A percentile compares a stretch with the other conserved stretches of the same genome.
phyloP scores from a whole-genome alignment of 2,329 filamentous ascomycete genomes.

The Tolypocladium pustulatum region DNA sequence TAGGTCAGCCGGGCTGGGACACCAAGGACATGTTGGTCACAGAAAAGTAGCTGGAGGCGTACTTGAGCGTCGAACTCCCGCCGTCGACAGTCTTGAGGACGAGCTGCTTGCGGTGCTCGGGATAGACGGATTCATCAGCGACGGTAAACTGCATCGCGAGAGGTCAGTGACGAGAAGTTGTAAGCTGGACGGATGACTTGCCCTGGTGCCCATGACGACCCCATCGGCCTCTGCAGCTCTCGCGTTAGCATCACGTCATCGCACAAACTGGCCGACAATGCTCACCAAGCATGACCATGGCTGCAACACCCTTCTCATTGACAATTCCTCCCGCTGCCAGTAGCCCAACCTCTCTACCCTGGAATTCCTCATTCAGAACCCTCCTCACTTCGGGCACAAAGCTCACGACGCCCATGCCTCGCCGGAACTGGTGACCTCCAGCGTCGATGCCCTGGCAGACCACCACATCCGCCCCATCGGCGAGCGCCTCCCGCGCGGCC shows the following conservation, averaged over 20 bases:
- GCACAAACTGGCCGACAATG: neutral
- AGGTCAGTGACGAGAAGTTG: neutral
- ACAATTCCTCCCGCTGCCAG: conserved; percentile 51
- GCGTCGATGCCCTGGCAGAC: conserved; percentile 55
- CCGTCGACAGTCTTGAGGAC: conserved; percentile 32
- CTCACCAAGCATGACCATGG: conserved; percentile 42
- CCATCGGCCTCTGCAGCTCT: conserved; percentile 27
- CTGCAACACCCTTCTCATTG: conserved; percentile 43
- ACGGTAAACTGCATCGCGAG: conserved; percentile 27
- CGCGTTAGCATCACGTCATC: conserved; percentile 2
- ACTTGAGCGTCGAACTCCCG: conserved; percentile 35
- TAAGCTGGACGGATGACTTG: conserved; percentile 9
- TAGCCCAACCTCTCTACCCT: conserved; percentile 24
- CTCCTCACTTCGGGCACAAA: conserved; percentile 47
- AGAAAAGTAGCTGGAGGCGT: neutral
- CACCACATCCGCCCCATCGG: conserved; percentile 43
- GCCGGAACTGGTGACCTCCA: conserved; percentile 49
- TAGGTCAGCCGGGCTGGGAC: neutral
- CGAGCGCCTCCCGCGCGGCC: conserved; percentile 38
- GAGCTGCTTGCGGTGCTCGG: conserved; percentile 27
- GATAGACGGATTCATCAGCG: conserved; percentile 30
- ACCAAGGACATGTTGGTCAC: neutral
- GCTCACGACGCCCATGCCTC: conserved; percentile 42
- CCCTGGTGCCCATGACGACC: conserved; percentile 32
- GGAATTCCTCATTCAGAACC: conserved; percentile 28